Evolutionary conservation across 176 grass and related monocot species (phyloP), one percentile per base, ranked within the genome.

Genomic region (Raddia distichophylla): DNA sequence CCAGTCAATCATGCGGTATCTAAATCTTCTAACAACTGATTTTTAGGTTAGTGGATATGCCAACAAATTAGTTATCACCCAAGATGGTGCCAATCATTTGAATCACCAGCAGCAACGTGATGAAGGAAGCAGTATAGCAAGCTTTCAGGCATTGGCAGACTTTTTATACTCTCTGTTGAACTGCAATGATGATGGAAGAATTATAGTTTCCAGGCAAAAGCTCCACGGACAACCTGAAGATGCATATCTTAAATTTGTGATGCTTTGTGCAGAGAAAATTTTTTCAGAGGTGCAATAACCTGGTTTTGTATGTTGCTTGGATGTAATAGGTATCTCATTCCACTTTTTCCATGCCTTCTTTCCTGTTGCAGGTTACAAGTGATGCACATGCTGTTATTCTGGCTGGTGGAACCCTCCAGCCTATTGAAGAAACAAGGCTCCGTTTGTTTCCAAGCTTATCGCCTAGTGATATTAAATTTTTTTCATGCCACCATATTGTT

Each of bases 381-480:
- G 90, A 92, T 79, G 86, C 90, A 50, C 65, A 93, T 86, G 90
- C 86, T 85, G 81, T 98, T 65, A 84, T 98, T 83, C 65, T 98
- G 82, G 81, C 88, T 71, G 95, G 92, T 71, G 95, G 95, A 40
- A 98, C 95, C 32, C 90, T 98, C 53, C 95, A 98, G 75, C 95
- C 95, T 83, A 94, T 94, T 79, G 95, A 98, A 89, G 95, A 98
- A 89, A 98, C 84, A 84, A 91, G 92, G 81, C n/a, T 94, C 37
- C 88, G 88, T 49, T 85, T 98, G 55, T 98, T 87, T 86, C 95
- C 88, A 60, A 73, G 66, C 64, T 56, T 91, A 79, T 51, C 64
- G 47, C 58, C 73, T 65, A 46, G 73, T 84, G 73, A 94, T 76
- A 78, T 98, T 14, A 83, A 87, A 81, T 93, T 94, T 68, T 98